Base-by-base conservation (phyloP, 108 stramenopile species). In the Bacterosira constricta region DNA sequence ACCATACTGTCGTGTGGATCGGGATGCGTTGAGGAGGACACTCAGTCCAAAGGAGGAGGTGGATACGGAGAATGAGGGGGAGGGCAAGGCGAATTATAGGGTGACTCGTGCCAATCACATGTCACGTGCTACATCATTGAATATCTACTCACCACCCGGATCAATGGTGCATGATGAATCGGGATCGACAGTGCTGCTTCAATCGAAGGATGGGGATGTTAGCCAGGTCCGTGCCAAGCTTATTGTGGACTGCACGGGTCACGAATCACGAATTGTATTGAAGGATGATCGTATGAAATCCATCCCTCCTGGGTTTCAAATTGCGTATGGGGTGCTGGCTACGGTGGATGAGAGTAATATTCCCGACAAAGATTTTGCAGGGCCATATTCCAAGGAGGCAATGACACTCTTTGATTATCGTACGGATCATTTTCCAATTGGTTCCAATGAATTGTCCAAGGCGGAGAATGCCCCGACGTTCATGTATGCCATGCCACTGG, bases 361-460 rank as follows among this genome's bases (percentile, higher is more conserved):
- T 41, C 72, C 81, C 0, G 76, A 85, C 38, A 49, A 49, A 54
- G 63, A 79, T 6, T 57, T 65, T n/a, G 56, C 87, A 49, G 96
- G 95, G 36, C 96, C 96, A 1, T 98, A 98, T 63, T 90, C 86
- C 53, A 91, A 90, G 69, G 94, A 96, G 49, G 92, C 95, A 41
- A 98, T 98, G 96, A 93, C 95, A 0, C 68, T 98, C 27, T 97
- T 98, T 75, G 98, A 98, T 75, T 98, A 98, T 77, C 86, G 98
- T 45, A 96, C 95, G 11, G 92, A 96, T 84, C 92, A 96, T 68
- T 88, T 93, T 52, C 59, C 69, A 13, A 64, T 50, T 5, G 77
- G 77, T 17, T 84, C 79, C 27, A 32, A 63, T 36, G 82, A 69
- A 46, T 39, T 54, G 45, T 42, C 69, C 55, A 54, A 66, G 36